Evolutionary conservation across 495 filamentous ascomycete genomes (phyloP), one percentile per base, ranked within the genome.

Genomic region (Aspergillus ostianus): DNA sequence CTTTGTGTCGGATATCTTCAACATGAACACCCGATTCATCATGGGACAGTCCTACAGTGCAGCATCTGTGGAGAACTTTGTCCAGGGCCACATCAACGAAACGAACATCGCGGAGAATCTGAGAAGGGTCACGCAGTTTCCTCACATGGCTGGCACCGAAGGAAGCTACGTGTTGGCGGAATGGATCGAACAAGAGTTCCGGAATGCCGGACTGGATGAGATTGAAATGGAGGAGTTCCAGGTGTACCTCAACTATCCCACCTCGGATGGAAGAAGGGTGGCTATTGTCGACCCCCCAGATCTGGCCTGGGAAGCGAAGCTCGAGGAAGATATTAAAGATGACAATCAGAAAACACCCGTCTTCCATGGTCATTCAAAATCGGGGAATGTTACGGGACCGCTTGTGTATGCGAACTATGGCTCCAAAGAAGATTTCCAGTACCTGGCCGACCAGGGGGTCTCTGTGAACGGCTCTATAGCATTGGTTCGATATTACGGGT

Each of bases 351-450:
- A 91, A 63, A 90, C 89, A 0, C 77, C 79, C 26, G 84, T 83
- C 15, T 99, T 96, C 63, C 94, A 99, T 70, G 93, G 90, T 0
- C 88, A 94, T 68, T 96, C 92, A 13, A 89, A 87, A 65, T 83
- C 90, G 8, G 94, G 93, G 21, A 90, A 92, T 66, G 92, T 93
- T 23, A 89, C 82, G n/a, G 94, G 95, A 0, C 93, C 88, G n/a
- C 71, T 99, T 54, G 83, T 99, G 2, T 99, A 96, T 68, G 95
- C 90, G 21, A 97, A 97, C 67, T 95, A 92, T 64, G 94, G 95
- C 15, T 88, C 90, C 53, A 82, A 82, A 48, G 85, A 90, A 52
- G 94, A 99, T 68, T 98, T 93, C 67, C 75, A 88, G 67, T 70
- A 69, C 52, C 75, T 99, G 26, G 73, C 82, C 53, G 84, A 92